Percentiles rank a stretch among this genome's conserved stretches.
phyloP scores from a whole-genome alignment of 192 early-diverging fungal species.

The Coemansia sp. region DNA sequence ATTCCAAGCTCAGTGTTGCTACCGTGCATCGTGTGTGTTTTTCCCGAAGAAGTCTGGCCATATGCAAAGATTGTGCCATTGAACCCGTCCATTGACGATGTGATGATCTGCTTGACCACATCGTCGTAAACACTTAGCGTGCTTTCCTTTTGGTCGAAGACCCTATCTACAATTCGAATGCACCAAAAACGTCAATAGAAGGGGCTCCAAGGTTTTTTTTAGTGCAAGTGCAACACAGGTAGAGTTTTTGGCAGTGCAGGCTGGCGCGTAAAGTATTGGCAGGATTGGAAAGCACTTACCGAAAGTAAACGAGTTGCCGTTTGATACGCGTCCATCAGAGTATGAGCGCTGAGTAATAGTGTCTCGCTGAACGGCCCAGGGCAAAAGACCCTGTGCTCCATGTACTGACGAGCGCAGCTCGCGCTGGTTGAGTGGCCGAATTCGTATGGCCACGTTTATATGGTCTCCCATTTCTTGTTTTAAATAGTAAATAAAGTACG shows the following conservation, averaged over 20 bases:
- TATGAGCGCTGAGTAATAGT: constrained; percentile 45
- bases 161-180: constrained; percentile 33
- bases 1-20: constrained; percentile 63
- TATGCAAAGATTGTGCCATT: constrained; percentile 99
- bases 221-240: neutral
- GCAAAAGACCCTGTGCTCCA: constrained; percentile 22
- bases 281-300: constrained; percentile 19
- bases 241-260: neutral
- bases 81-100: constrained; percentile 83
- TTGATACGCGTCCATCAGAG: constrained; percentile 27
- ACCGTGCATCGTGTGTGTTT: constrained; percentile 80
- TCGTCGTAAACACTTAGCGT: constrained; percentile 50
- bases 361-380: constrained; percentile 50
- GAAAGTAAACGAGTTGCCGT: constrained; percentile 54
- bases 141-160: constrained; percentile 51
- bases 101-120: constrained; percentile 60
- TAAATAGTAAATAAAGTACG: neutral
- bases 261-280: neutral
- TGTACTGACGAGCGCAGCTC: constrained; percentile 57
- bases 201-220: no score
- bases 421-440: constrained; percentile 65
- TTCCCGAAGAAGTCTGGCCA: constrained; percentile 96
- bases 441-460: constrained; percentile 73
- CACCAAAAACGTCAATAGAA: neutral
- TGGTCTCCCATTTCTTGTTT: constrained; percentile 50